phyloP scores from a whole-genome alignment of 148 eudicot species.

The Chenopodium album region DNA sequence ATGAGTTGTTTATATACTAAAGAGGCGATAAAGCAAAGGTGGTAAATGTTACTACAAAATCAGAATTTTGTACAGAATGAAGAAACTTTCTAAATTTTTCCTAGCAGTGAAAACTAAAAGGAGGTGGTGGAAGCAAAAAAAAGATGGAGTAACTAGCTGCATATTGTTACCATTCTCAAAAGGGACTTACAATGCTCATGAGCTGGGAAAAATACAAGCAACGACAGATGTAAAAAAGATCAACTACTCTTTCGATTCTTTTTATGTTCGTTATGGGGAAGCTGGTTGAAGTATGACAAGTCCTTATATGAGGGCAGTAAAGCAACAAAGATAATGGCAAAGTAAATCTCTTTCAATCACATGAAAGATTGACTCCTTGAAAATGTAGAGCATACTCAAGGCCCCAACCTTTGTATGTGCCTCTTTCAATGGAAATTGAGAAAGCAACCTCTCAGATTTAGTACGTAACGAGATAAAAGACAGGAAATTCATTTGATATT shows the following conservation, averaged over 20 bases:
- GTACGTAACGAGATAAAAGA: slow-evolving; percentile 4
- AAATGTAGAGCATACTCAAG: slow-evolving; percentile 24
- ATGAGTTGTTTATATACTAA: slow-evolving; percentile 26
- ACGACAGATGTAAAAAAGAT: slow-evolving; percentile 29
- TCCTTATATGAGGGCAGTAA: slow-evolving; percentile 20
- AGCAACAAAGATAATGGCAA: slow-evolving; percentile 28
- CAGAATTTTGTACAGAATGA: slow-evolving; percentile 28
- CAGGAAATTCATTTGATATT: neutral
- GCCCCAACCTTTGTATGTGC: slow-evolving; percentile 3
- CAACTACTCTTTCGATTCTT: slow-evolving; percentile 25
- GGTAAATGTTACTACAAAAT: slow-evolving; percentile 25
- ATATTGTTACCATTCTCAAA: slow-evolving; percentile 28
- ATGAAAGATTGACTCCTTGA: slow-evolving; percentile 31
- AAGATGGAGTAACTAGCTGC: slow-evolving; percentile 16
- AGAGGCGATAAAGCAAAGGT: slow-evolving; percentile 18
- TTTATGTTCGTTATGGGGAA: slow-evolving; percentile 29
- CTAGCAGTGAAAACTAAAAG: slow-evolving; percentile 1
- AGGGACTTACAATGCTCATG: slow-evolving; percentile 27
- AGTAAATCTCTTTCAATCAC: slow-evolving; percentile 27
- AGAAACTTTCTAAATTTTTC: slow-evolving; percentile 21
- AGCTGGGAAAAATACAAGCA: slow-evolving; percentile 35
- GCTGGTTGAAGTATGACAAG: slow-evolving; percentile 23
- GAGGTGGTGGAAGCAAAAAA: slow-evolving; percentile 14
- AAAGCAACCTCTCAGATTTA: slow-evolving; percentile 9
- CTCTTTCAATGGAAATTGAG: slow-evolving; percentile 26